Evolutionary conservation across 306 rosid genomes (phyloP), one percentile per base, ranked within the genome.

Genomic region (Quercus alba): DNA sequence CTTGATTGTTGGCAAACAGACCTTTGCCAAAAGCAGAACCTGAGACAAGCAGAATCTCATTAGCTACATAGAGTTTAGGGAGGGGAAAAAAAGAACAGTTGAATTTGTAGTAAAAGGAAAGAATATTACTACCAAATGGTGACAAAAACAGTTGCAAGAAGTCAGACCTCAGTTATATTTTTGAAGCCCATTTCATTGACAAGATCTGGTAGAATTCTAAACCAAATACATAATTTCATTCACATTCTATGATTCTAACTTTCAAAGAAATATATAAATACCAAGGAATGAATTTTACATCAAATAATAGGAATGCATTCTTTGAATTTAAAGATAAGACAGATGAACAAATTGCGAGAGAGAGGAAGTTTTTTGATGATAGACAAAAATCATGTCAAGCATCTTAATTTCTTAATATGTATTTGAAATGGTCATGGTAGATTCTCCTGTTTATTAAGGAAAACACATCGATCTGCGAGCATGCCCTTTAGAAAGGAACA

Each of bases 21-120:
- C 33, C 63, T 76, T 56, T 85, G 68, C 87, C 79, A 70, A 79
- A 83, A 81, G 77, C 74, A 25, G 85, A 86, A 75, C 91, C 98
- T 91, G 74, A 74, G 57, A 74, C 78, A 46, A 44, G 13, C 49
- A 13, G 7, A 73, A 64, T n/a, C 70, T 77, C 33, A 69, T 80
- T 69, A 55, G 18, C 67, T 31, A 41, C 17, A 11, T 21, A 20
- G 23, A 18, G 73, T 55, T 62, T 3, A 26, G 28, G 28, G 28
- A 26, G 28, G 38, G 73, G 63, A 51, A 46, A 21, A 58, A 56
- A n/a, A 25, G 3, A 17, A 56, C 1, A 58, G 59, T 49, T 41
- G 61, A 78, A 68, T 30, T 67, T n/a, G 1, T 9, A 35, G 2
- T 1, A 18, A 68, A 61, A 35, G 70, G 70, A 64, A 66, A 4